Evolutionary conservation across 345 rosid species (phyloP), one percentile per base, ranked within the genome.

Genomic region (Populus davidiana): DNA sequence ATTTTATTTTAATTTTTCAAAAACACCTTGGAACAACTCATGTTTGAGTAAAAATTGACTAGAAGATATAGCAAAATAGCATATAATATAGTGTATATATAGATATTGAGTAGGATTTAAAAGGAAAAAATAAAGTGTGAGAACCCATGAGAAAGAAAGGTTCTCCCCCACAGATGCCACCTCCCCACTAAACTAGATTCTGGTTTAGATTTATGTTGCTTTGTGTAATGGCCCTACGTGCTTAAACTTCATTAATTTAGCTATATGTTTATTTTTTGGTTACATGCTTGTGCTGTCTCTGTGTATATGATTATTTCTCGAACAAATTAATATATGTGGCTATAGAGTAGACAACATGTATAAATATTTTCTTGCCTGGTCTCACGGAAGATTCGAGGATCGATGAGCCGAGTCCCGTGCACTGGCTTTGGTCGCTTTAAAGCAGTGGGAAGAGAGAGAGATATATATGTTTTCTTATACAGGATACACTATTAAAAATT

Each of bases 81-180:
- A 33, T 33, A 33, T 33, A 33, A 4, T 33, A 33, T 33, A 33
- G 36, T 33, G 5, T 33, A 33, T 33, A 33, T 33, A 33, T 33
- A 33, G 35, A 33, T 33, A 33, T 33, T 33, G 36, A 4, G 36
- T 4, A 33, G 5, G 36, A 33, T 33, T 33, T 33, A 4, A 33
- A 25, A 8, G 17, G 25, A 17, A 50, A 50, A 31, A 17, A 29
- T 25, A 29, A 50, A 49, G 17, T 2, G 62, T 0, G 61, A 31
- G 68, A 59, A 67, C 68, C 73, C 39, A 68, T 69, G 25, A 66
- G 67, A 54, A 44, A 31, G 44, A 72, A 67, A 70, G 77, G 69
- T 79, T 79, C 71, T 61, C 59, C 72, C 66, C 18, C 71, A 72
- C 2, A 68, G 81, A 72, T 72, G 80, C 44, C 44, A 41, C 73